phyloP scores from a whole-genome alignment of 2,329 filamentous ascomycete genomes.

The Phialocephala subalpina region DNA sequence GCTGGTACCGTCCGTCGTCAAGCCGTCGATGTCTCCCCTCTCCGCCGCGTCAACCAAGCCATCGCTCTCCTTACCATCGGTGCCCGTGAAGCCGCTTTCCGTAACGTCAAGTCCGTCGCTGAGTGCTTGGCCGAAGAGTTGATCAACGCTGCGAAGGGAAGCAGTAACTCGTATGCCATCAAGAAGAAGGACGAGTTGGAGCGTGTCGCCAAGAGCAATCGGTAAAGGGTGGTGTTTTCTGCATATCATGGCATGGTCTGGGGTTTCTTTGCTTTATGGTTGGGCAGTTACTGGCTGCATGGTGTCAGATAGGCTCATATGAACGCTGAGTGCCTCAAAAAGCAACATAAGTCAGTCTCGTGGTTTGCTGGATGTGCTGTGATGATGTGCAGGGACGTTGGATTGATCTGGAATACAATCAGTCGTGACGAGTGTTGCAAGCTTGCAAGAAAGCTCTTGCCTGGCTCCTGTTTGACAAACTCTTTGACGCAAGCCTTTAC shows the following conservation, averaged over 20 bases:
- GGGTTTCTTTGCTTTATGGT: constrained; percentile 44
- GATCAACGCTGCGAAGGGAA: constrained; percentile 99
- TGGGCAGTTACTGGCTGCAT: constrained; percentile 43
- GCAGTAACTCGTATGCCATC: constrained; percentile 99
- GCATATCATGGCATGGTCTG: constrained; percentile 41
- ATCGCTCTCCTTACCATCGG: constrained; percentile 99
- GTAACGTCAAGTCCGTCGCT: constrained; percentile 99
- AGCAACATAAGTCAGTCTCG: constrained; percentile 1
- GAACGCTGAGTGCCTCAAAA: constrained; percentile 34
- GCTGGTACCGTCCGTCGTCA: constrained; percentile 99
- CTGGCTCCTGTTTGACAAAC: neutral
- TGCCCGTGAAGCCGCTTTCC: constrained; percentile 98
- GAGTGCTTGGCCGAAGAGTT: constrained; percentile 99
- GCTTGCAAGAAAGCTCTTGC: neutral
- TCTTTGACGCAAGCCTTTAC: too few relatives aligned
- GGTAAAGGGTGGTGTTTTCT: constrained; percentile 71
- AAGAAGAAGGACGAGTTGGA: constrained; percentile 99
- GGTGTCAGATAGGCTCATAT: constrained; percentile 43
- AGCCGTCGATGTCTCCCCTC: constrained; percentile 99
- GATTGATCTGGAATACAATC: neutral
- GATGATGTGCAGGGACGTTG: neutral
- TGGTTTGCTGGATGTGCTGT: neutral
- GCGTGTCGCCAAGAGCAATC: constrained; percentile 99
- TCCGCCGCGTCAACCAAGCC: constrained; percentile 99
- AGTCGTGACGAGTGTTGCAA: neutral